These are phyloP conservation scores for Penicillium mononematosum DNA, from an alignment of 495 filamentous ascomycete species.

Conservation along the genomic window DNA sequence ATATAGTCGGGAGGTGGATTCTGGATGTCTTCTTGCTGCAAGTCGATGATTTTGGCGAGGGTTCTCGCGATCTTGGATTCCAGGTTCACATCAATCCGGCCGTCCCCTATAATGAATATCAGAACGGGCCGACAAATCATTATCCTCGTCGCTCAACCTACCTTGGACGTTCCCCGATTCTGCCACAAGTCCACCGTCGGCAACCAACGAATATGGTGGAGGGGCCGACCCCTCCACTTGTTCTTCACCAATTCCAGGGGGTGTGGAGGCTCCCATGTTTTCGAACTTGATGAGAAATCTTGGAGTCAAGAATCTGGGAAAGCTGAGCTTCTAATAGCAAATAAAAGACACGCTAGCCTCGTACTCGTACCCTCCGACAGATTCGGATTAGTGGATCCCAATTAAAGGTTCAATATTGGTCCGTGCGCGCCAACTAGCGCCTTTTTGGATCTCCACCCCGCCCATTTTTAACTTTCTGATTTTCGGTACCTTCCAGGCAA, in stretches of 20 bases:
- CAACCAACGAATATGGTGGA: constrained; percentile 3
- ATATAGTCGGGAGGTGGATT: constrained; percentile 1
- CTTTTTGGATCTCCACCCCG: neutral
- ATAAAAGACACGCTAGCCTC: neutral
- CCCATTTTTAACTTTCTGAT: neutral
- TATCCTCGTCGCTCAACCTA: neutral
- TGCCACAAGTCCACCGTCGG: neutral
- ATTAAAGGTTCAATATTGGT: neutral
- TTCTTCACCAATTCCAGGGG: neutral
- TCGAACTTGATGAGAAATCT: neutral
- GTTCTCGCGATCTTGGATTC: constrained; percentile 24
- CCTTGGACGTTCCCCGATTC: constrained; percentile 1
- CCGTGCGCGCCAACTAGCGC: neutral
- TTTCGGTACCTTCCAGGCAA: too few relatives aligned
- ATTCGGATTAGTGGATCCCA: neutral
- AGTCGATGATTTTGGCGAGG: constrained; percentile 18
- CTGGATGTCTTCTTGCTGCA: constrained; percentile 13
- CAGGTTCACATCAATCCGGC: constrained; percentile 25
- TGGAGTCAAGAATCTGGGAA: neutral
- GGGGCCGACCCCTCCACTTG: neutral
- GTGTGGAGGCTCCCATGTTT: neutral
- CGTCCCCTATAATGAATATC: constrained; percentile 16
- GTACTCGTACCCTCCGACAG: neutral
- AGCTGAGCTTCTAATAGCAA: neutral
- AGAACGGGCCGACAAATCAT: neutral